Evolutionary conservation across 2,329 filamentous ascomycete genomes (phyloP).

Genomic region (Pestalotiopsis sp.): DNA sequence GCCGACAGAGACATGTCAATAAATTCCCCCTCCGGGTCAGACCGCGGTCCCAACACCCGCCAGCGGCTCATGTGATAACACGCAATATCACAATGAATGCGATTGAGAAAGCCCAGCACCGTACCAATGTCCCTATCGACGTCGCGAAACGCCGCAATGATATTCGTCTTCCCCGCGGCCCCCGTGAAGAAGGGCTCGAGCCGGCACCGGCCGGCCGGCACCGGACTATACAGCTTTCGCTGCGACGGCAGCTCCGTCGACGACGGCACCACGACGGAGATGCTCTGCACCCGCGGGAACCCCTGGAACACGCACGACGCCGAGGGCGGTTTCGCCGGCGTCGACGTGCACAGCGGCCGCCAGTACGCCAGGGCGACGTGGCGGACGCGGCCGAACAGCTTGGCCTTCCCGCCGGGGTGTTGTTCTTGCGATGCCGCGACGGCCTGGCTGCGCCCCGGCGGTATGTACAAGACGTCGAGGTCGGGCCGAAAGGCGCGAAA

Average conservation of each 20-base stretch:
- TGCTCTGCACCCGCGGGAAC: background rate
- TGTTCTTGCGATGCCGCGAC: background rate
- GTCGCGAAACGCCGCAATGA: background rate
- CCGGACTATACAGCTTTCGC: too few species aligned
- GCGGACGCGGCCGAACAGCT: background rate
- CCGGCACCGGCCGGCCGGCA: background rate
- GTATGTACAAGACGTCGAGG: background rate
- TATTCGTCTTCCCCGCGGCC: background rate
- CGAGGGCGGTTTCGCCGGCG: background rate
- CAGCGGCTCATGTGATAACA: background rate
- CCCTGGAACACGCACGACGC: background rate
- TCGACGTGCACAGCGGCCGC: background rate
- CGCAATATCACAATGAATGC: background rate
- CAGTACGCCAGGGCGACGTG: constrained; percentile 4
- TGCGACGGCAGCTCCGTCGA: background rate
- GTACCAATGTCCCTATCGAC: background rate
- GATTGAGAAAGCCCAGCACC: background rate
- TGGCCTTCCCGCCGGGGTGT: too few species aligned
- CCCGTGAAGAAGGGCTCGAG: background rate
- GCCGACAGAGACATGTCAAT: background rate
- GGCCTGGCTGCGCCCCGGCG: background rate
- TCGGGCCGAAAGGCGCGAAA: background rate
- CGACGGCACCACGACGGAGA: background rate
- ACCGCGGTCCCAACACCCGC: background rate
- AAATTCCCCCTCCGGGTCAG: background rate